phyloP scores from a whole-genome alignment of 768 basidiomycete species.

The Lactifluus piperatus region DNA sequence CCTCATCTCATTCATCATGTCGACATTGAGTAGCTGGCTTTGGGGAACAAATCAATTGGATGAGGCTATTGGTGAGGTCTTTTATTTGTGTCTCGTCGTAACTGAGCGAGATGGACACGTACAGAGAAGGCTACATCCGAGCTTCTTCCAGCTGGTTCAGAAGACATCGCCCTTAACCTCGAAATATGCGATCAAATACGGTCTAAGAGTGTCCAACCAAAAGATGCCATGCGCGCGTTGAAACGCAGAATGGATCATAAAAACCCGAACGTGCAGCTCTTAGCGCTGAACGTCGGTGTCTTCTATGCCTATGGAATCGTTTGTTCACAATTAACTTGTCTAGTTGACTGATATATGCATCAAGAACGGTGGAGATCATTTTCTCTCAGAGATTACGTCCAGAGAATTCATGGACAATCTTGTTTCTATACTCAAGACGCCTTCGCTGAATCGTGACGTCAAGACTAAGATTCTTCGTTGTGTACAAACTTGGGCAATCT shows the following conservation, averaged over 20 bases:
- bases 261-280: slow-evolving; percentile 91
- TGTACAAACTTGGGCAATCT: slow-evolving; percentile 91
- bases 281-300: slow-evolving; percentile 69
- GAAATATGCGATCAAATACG: slow-evolving; percentile 97
- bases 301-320: not conserved
- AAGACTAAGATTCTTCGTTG: slow-evolving; percentile 67
- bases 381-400: slow-evolving; percentile 74
- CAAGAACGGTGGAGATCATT: slow-evolving; percentile 96
- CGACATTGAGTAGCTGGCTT: slow-evolving; percentile 18
- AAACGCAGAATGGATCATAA: slow-evolving; percentile 84
- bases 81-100: not conserved
- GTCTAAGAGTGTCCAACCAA: slow-evolving; percentile 77
- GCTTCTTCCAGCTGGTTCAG: slow-evolving; percentile 68
- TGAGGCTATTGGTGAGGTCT: slow-evolving; percentile 18
- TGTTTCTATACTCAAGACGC: slow-evolving; percentile 77
- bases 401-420: slow-evolving; percentile 93
- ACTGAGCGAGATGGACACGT: not conserved
- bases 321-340: slow-evolving; percentile 3
- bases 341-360: slow-evolving; percentile 86
- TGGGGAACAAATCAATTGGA: slow-evolving; percentile 20
- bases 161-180: slow-evolving; percentile 89
- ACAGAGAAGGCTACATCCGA: slow-evolving; percentile 94
- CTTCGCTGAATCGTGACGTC: slow-evolving; percentile 70
- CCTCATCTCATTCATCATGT: slow-evolving; percentile 10
- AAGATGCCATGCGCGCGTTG: slow-evolving; percentile 81